Conservation (phyloP, 805 yeast genomes). For the Candida insectalens region DNA sequence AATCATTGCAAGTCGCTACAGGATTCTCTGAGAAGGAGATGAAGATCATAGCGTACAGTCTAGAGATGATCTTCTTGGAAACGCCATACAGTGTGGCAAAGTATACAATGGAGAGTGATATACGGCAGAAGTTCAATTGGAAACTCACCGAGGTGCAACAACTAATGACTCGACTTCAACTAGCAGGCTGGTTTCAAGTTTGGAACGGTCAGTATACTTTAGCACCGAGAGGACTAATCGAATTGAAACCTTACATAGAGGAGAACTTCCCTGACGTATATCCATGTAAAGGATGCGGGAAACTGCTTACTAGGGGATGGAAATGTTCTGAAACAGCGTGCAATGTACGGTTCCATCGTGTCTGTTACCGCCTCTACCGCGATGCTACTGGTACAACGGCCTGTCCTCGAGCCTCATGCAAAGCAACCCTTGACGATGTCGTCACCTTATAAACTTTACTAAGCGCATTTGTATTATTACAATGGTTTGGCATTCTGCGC, state of each 20-base stretch:
- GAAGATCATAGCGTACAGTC: slow-evolving; percentile 34
- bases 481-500: not conserved
- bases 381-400: slow-evolving; percentile 19
- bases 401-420: slow-evolving; percentile 26
- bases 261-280: slow-evolving; percentile 31
- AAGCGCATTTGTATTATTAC: slow-evolving; percentile 1
- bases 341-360: slow-evolving; percentile 34
- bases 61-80: slow-evolving; percentile 28
- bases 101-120: slow-evolving; percentile 16
- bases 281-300: slow-evolving; percentile 40
- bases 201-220: slow-evolving; percentile 24
- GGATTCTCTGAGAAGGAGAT: slow-evolving; percentile 29
- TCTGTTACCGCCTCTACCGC: slow-evolving; percentile 33
- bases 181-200: slow-evolving; percentile 45
- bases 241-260: slow-evolving; percentile 33
- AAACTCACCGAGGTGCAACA: slow-evolving; percentile 24
- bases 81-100: slow-evolving; percentile 23
- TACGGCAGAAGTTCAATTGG: slow-evolving; percentile 9
- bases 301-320: slow-evolving; percentile 43
- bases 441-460: slow-evolving; percentile 6
- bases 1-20: slow-evolving; percentile 27
- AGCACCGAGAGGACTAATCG: slow-evolving; percentile 35
- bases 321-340: slow-evolving; percentile 28
- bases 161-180: slow-evolving; percentile 30
- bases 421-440: slow-evolving; percentile 8